Evolutionary conservation across 352 stramenopile genomes (phyloP).

Genomic region (Phytophthora chlamydospora): DNA sequence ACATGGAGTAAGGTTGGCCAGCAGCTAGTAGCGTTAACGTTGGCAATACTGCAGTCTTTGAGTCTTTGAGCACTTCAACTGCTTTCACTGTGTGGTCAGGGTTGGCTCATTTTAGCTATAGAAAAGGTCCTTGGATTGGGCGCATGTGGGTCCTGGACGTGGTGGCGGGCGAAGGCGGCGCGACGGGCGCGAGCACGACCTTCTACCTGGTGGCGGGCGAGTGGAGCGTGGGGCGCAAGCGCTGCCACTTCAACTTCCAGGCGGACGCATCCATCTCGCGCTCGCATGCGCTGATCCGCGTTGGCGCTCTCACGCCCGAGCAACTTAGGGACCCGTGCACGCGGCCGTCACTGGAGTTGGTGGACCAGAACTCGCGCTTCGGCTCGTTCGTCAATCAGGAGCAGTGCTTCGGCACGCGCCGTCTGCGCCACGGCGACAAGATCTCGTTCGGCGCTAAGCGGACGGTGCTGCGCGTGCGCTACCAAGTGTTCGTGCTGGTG

Average conservation of each 20-base stretch:
- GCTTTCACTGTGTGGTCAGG: not conserved
- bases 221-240: constrained; percentile 85
- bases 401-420: constrained; percentile 53
- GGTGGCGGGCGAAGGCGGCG: constrained; percentile 42
- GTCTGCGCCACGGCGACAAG: constrained; percentile 69
- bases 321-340: constrained; percentile 64
- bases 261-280: constrained; percentile 85
- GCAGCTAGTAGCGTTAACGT: too few relatives aligned
- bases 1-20: too few relatives aligned
- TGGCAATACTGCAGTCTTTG: not conserved
- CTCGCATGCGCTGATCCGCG: constrained; percentile 73
- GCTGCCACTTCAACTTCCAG: constrained; percentile 87
- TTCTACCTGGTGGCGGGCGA: constrained; percentile 86
- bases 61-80: constrained; percentile 4
- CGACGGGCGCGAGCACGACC: constrained; percentile 44
- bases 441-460: constrained; percentile 87
- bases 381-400: constrained; percentile 88
- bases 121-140: not conserved
- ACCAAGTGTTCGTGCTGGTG: constrained; percentile 83
- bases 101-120: constrained; percentile 1
- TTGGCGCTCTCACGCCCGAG: constrained; percentile 63
- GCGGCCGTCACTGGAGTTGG: constrained; percentile 70
- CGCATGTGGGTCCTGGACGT: constrained; percentile 84
- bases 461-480: constrained; percentile 81
- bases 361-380: constrained; percentile 86